phyloP scores from a whole-genome alignment of 192 early-diverging fungal genomes.

The Rhizophagus prolifer region DNA sequence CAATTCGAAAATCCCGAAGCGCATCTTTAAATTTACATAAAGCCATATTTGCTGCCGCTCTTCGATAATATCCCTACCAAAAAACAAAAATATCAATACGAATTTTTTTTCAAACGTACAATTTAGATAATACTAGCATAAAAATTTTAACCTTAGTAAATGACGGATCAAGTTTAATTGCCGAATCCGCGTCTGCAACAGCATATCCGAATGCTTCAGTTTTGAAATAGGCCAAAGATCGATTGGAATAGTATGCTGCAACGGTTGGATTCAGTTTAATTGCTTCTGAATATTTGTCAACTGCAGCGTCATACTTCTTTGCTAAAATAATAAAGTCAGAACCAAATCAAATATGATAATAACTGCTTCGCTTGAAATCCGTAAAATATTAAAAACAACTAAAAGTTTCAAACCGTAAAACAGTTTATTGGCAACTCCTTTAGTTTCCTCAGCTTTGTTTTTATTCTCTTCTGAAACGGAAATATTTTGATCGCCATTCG shows the following conservation, averaged over 20 bases:
- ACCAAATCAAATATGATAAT: neutral
- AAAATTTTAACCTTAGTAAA: constrained; percentile 53
- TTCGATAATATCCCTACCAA: constrained; percentile 85
- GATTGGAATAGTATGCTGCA: constrained; percentile 88
- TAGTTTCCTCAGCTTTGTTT: constrained; percentile 48
- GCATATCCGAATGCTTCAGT: constrained; percentile 86
- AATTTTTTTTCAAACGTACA: neutral
- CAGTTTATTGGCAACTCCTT: constrained; percentile 62
- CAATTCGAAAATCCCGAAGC: constrained; percentile 68
- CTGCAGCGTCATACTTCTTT: constrained; percentile 81
- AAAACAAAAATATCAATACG: neutral
- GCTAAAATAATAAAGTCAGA: constrained; percentile 29
- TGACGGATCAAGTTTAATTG: constrained; percentile 65
- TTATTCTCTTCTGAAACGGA: constrained; percentile 31
- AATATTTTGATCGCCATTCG: neutral
- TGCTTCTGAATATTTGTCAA: constrained; percentile 87
- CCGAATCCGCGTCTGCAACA: constrained; percentile 66
- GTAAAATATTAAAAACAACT: neutral
- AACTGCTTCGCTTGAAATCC: too few species aligned
- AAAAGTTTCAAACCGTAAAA: constrained; percentile 47
- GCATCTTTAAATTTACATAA: constrained; percentile 86
- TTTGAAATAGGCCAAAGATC: constrained; percentile 84
- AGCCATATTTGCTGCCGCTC: constrained; percentile 86
- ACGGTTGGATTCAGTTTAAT: constrained; percentile 82
- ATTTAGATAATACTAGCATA: neutral